Evolutionary conservation across 164 flowering plant species (phyloP), one percentile per base, ranked within the genome.

Genomic region (Dillenia turbinata): DNA sequence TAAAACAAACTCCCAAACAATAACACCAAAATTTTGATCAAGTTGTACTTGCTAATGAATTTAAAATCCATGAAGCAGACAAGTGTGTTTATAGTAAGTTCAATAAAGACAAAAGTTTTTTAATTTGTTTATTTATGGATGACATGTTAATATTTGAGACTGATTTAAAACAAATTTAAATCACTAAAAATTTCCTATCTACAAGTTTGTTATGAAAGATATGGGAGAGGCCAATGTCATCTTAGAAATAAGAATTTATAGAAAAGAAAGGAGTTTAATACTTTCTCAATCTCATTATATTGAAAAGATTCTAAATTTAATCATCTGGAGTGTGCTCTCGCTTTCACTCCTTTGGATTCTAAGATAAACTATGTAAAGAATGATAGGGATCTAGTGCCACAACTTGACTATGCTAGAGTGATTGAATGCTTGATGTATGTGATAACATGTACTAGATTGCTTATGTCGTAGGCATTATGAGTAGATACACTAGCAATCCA

Each of bases 1-100:
- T 55, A 8, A 64, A 64, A 15, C 24, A 55, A 47, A 47, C 66
- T 9, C 54, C 66, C 9, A 64, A 55, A 10, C 48, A 56, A 8
- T 64, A 53, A 60, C 24, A 47, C 12, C 10, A 56, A 9, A 64
- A 56, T 15, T 54, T 64, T 55, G 24, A 64, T 1, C n/a, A 52
- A 16, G 10, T 15, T n/a, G 55, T 15, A 10, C 8, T 52, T 8
- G 0, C 33, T 13, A n/a, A 52, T 15, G 55, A 33, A 8, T 52
- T 52, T 9, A 52, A 52, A 16, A n/a, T 52, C 10, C 19, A 52
- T 16, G 54, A 52, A 5, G 1, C 19, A 15, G 54, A 52, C 22
- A 51, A 51, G 4, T 17, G 33, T 52, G 55, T 52, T 6, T 52
- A 52, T 5, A n/a, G 9, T 9, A 52, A 52, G 0, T 52, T 52